Evolutionary conservation across 202 grass and related monocot genomes (phyloP), one percentile per base, ranked within the genome.

Genomic region (Zizania palustris): DNA sequence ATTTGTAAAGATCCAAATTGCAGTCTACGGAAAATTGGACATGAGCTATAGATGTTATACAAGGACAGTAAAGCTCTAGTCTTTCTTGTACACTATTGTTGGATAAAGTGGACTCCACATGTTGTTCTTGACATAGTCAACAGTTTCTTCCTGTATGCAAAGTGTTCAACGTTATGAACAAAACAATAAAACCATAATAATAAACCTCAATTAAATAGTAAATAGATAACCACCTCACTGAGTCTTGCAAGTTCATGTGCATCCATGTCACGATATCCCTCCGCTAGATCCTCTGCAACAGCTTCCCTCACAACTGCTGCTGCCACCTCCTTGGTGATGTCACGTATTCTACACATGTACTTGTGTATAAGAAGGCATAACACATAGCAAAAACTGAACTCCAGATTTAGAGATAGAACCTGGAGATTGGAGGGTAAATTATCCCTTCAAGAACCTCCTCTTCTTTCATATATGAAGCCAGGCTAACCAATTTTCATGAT

Each of bases 381-480:
- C 56, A 83, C 18, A 16, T 28, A 43, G 36, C 0, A 59, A 42
- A 74, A 78, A 67, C 39, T 59, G 54, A 64, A 74, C 34, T 41
- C 77, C 36, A 37, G 21, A n/a, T 58, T 53, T 46, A 81, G 10
- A 49, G 80, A 34, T 53, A 54, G 48, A 51, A 99, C 96, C 89
- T 92, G 70, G 96, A 98, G 80, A 86, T 98, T 28, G 87, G 67
- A 81, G 95, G 95, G 84, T 95, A 98, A 78, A 99, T 95, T 74
- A 99, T 80, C 73, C 96, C 96, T 74, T 93, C 45, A 7, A 83
- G 87, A 90, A 88, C 87, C 55, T 98, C 91, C 35, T 99, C 96
- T 43, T 93, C 91, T 84, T 92, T 90, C 85, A 99, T 99, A 71
- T 99, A 95, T 77, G 91, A 89, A 79, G 92, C 96, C 87, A 99